Evolutionary conservation across 768 basidiomycete species (phyloP).

Genomic region (Panus rudis): DNA sequence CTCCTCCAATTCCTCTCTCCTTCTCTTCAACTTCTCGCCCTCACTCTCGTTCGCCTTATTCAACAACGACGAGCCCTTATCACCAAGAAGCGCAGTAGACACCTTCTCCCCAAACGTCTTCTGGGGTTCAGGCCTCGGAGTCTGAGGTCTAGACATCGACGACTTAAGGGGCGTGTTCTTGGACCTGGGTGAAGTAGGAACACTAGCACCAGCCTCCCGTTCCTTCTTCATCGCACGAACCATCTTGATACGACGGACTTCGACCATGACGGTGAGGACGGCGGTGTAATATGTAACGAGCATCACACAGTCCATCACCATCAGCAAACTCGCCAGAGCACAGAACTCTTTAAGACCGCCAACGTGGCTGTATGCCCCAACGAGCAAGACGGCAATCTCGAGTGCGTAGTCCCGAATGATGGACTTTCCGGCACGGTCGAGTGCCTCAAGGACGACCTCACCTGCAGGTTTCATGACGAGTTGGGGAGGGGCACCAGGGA

Average conservation of each 20-base stretch:
- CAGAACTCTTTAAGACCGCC: conserved; percentile 92
- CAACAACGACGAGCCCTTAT: conserved; percentile 43
- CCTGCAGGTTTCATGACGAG: conserved; percentile 63
- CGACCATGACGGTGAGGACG: conserved; percentile 91
- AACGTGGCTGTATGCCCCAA: conserved; percentile 83
- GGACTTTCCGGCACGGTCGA: conserved; percentile 68
- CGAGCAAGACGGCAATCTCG: conserved; percentile 82
- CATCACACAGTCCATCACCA: conserved; percentile 81
- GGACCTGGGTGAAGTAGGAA: conserved; percentile 25
- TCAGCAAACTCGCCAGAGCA: conserved; percentile 83
- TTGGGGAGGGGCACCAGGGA: conserved; percentile 13
- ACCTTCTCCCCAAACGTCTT: conserved; percentile 22
- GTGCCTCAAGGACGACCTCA: conserved; percentile 78
- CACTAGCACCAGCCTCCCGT: background rate
- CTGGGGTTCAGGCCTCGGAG: conserved; percentile 2
- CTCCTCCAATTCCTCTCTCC: conserved; percentile 43
- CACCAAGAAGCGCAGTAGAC: conserved; percentile 31
- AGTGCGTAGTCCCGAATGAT: conserved; percentile 92
- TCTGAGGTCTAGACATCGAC: no score
- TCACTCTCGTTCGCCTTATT: no score
- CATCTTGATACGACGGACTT: conserved; percentile 69
- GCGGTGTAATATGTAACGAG: conserved; percentile 88
- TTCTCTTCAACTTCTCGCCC: no score
- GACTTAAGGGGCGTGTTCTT: no score
- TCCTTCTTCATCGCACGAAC: conserved; percentile 38